Conservation (phyloP, 2,329 filamentous ascomycete genomes). For the Colletotrichum falcatum region DNA sequence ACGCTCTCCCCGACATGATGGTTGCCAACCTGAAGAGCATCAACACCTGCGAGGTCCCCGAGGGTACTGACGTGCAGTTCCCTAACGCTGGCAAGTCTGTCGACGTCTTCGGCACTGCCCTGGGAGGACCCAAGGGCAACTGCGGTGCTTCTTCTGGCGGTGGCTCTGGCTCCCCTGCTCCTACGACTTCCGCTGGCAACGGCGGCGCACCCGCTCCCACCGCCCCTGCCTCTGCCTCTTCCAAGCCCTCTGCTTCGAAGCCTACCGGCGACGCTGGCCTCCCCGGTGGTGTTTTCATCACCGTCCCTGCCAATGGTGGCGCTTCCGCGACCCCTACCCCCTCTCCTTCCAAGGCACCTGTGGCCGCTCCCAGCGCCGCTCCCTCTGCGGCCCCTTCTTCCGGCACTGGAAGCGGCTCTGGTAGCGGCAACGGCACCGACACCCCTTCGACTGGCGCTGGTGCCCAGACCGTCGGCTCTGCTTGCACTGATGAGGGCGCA, state of each 20-base stretch:
- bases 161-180: not conserved
- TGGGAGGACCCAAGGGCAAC: not conserved
- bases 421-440: slow-evolving; percentile 38
- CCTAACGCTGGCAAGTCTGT: slow-evolving; percentile 8
- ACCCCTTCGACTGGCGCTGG: slow-evolving; percentile 44
- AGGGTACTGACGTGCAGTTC: slow-evolving; percentile 37
- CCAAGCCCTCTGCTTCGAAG: slow-evolving; percentile 31
- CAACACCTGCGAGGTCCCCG: slow-evolving; percentile 59
- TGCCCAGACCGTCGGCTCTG: slow-evolving; percentile 55
- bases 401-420: slow-evolving; percentile 30
- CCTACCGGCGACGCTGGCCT: slow-evolving; percentile 33
- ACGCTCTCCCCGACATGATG: slow-evolving; percentile 79
- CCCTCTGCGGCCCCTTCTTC: slow-evolving; percentile 30
- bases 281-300: slow-evolving; percentile 58
- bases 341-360: slow-evolving; percentile 39
- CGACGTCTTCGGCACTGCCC: slow-evolving; percentile 2
- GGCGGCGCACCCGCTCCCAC: slow-evolving; percentile 31
- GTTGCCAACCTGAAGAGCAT: slow-evolving; percentile 83
- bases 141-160: not conserved
- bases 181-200: not conserved
- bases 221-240: slow-evolving; percentile 40
- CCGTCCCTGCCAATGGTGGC: slow-evolving; percentile 42
- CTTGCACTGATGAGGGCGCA: slow-evolving; percentile 61
- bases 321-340: slow-evolving; percentile 43
- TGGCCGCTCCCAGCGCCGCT: slow-evolving; percentile 31